Percentiles rank a stretch among this genome's conserved stretches.
phyloP scores from a whole-genome alignment of 164 flowering plant species.

The Magnolia changhungtana region DNA sequence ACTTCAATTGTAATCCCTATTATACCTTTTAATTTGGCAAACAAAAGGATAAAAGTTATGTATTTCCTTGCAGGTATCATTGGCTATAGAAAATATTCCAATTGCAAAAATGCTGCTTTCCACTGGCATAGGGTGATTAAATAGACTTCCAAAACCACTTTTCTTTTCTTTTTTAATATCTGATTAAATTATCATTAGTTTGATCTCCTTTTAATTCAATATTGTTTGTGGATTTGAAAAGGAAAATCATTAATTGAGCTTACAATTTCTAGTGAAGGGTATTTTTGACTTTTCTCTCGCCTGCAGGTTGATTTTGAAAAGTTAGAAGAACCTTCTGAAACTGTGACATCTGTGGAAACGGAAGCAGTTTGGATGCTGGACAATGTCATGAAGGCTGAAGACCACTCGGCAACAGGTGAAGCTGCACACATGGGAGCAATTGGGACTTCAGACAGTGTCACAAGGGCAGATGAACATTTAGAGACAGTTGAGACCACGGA shows the following conservation, averaged over 20 bases:
- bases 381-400: conserved; percentile 1
- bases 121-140: background rate
- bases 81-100: no score
- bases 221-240: background rate
- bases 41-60: no score
- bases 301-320: background rate
- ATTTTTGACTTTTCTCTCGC: background rate
- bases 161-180: background rate
- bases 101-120: no score
- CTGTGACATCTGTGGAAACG: background rate
- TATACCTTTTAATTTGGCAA: no score
- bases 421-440: background rate
- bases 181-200: background rate
- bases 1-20: no score
- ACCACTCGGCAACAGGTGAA: background rate
- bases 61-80: no score
- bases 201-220: background rate
- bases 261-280: background rate
- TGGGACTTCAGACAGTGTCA: conserved; percentile 2
- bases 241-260: background rate
- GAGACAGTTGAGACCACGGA: conserved; percentile 15
- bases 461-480: conserved; percentile 15
- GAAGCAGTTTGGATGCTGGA: background rate
- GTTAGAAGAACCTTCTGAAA: background rate
- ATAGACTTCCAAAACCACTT: background rate